Base-by-base conservation (phyloP, 495 filamentous ascomycete species). In the Penicillium desertorum region DNA sequence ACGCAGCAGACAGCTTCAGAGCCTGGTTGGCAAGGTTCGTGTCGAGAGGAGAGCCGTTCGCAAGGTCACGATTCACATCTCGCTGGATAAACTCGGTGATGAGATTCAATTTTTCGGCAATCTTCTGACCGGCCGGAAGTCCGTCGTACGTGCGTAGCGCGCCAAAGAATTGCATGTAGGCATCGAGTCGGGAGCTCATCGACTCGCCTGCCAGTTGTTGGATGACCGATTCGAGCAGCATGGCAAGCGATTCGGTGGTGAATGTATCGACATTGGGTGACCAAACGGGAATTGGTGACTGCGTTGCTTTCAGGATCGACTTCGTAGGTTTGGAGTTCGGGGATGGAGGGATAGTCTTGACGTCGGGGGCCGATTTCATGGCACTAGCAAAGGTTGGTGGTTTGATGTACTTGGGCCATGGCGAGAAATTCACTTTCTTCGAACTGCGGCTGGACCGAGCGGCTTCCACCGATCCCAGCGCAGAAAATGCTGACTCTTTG, bases 221-320 rank as follows among this genome's bases (percentile, higher is more conserved):
- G 32, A 86, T 81, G 3, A 88, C 83, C 1, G 90, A 95, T 63
- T 96, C 87, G 17, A 80, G 67, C 56, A 97, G 73, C 90, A 97
- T 96, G 39, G 78, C 80, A 57, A 86, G 81, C 45, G 77, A 69
- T 43, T 75, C 58, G 48, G 68, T 71, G 41, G 69, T 71, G 49
- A 70, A 71, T 7, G 74, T 60, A 37, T 76, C 76, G 51, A 80
- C 66, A 58, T 45, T 73, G 58, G 66, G 61, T 5, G 61, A 68
- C 56, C 57, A 65, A 36, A 73, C 64, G 56, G 74, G 68, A 62
- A 77, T 68, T 56, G 73, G 66, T 2, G 75, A 80, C 58, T 75
- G 80, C 27, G 70, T 77, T 19, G 79, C 66, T 70, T 98, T 98
- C 46, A 98, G 81, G 54, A 98, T 97, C 2, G 92, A 93, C 65